Evolutionary conservation across 2,329 filamentous ascomycete species (phyloP), one percentile per base, ranked within the genome.

Genomic region (Amauroascus verrucosus): DNA sequence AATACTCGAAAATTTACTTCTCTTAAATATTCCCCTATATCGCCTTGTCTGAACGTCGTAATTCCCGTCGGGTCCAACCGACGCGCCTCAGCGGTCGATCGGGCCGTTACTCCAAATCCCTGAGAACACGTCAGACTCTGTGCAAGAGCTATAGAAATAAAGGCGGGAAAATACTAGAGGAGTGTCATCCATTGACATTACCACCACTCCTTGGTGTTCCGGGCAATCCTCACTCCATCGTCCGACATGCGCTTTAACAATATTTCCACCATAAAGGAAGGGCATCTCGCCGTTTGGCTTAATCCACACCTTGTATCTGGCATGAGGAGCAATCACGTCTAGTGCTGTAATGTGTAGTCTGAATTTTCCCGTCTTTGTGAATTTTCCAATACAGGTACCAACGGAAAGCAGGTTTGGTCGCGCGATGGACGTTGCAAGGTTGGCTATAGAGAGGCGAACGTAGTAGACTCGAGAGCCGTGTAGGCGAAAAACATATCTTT

Each of bases 281-380:
- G 93, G 91, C 89, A 96, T 95, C 65, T 94, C 90, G 61, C 93
- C 93, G 72, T 97, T 97, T 56, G 84, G 80, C 72, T 94, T 94
- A 61, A 98, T 84, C 89, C 90, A 97, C 62, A 97, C 83, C 81
- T 97, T 97, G 74, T 95, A 95, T 56, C 93, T 79, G 43, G 91
- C 91, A 69, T 96, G 88, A 60, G 88, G 85, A 54, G 90, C 86
- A 60, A 98, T 85, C 58, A 96, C 81, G 58, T 89, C 85, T 55
- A 98, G 77, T 6, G 79, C 86, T 1, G 90, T 95, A 65, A 96
- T 87, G 74, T 95, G 89, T 4, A 98, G 77, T 51, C 91, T 78
- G 75, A 98, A 97, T 71, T 97, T 96, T 58, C 89, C 88, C 3
- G 89, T 87, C 77, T 96, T 97, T 57, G 90, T 96, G 75, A 96